A percentile compares a stretch with the other conserved stretches of the same genome.
These are phyloP conservation scores for Phytopythium helicoides DNA, from an alignment of 352 stramenopile species.

Conservation along the genomic window DNA sequence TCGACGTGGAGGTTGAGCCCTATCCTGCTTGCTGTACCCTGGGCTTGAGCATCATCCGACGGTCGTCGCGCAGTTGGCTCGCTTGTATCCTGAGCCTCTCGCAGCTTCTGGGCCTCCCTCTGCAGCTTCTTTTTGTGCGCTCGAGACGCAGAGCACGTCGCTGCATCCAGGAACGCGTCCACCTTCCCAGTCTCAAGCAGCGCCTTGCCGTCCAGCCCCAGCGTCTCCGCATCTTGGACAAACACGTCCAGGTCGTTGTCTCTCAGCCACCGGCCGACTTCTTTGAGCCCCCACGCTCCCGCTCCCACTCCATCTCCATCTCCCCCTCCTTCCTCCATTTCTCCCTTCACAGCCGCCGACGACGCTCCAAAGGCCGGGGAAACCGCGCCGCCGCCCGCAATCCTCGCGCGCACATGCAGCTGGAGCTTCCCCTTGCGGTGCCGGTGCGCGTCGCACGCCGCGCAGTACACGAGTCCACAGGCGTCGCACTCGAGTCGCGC, in stretches of 20 bases:
- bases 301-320: neutral
- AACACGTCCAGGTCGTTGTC: conserved; percentile 65
- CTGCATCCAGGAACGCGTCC: conserved; percentile 54
- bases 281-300: conserved; percentile 26
- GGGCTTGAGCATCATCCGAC: neutral
- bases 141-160: conserved; percentile 40
- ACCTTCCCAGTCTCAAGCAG: conserved; percentile 40
- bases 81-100: conserved; percentile 16
- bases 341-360: neutral
- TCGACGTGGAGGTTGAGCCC: conserved; percentile 59
- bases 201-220: conserved; percentile 42
- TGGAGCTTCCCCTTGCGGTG: conserved; percentile 85
- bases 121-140: conserved; percentile 78
- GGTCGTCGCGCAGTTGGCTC: too few relatives aligned
- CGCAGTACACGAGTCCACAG: conserved; percentile 76
- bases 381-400: conserved; percentile 5
- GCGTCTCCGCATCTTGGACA: conserved; percentile 27
- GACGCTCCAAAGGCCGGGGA: conserved; percentile 1
- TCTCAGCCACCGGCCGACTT: conserved; percentile 60
- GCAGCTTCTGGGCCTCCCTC: conserved; percentile 77
- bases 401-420: conserved; percentile 45
- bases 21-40: conserved; percentile 13
- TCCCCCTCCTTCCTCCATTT: neutral
- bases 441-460: conserved; percentile 53
- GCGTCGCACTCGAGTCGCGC: conserved; percentile 59